phyloP scores from a whole-genome alignment of 1,284 basidiomycete genomes.

The Cronartium ribicola region DNA sequence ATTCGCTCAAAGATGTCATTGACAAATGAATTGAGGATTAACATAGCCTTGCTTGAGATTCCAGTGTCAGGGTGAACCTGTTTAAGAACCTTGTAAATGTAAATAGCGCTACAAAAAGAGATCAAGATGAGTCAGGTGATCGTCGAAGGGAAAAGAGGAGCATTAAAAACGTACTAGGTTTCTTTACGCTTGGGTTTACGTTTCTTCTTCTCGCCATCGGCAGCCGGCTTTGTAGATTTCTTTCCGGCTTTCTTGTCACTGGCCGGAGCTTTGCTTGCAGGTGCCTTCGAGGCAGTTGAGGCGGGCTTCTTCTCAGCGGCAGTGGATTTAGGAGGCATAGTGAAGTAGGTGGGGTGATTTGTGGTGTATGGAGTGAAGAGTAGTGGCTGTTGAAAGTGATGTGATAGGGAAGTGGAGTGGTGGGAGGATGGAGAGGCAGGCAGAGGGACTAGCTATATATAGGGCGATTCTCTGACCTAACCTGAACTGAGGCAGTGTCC shows the following conservation, averaged over 20 bases:
- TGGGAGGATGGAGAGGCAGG: not conserved
- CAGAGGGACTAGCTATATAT: too few species aligned
- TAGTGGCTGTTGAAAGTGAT: not conserved
- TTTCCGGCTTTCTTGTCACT: conserved; percentile 58
- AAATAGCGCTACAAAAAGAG: conserved; percentile 48
- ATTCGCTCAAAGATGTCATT: conserved; percentile 56
- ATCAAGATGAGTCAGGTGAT: conserved; percentile 41
- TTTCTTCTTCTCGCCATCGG: conserved; percentile 62
- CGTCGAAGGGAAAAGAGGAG: conserved; percentile 41
- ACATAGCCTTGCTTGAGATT: conserved; percentile 56
- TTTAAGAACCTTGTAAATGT: conserved; percentile 60
- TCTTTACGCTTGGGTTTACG: conserved; percentile 60
- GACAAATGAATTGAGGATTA: conserved; percentile 53
- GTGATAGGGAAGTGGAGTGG: not conserved
- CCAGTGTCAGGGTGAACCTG: conserved; percentile 56
- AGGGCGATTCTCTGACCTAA: too few species aligned
- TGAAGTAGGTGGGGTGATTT: not conserved
- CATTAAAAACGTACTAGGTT: conserved; percentile 51
- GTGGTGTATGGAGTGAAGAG: conserved; percentile 16
- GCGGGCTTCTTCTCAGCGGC: conserved; percentile 56
- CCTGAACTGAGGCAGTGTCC: too few species aligned
- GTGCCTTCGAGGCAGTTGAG: conserved; percentile 59
- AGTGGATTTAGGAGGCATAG: conserved; percentile 42
- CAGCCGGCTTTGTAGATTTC: conserved; percentile 60
- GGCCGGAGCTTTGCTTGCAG: conserved; percentile 52